Evolutionary conservation across 805 yeast species (phyloP), one percentile per base, ranked within the genome.

Genomic region (Pichia occidentalis): DNA sequence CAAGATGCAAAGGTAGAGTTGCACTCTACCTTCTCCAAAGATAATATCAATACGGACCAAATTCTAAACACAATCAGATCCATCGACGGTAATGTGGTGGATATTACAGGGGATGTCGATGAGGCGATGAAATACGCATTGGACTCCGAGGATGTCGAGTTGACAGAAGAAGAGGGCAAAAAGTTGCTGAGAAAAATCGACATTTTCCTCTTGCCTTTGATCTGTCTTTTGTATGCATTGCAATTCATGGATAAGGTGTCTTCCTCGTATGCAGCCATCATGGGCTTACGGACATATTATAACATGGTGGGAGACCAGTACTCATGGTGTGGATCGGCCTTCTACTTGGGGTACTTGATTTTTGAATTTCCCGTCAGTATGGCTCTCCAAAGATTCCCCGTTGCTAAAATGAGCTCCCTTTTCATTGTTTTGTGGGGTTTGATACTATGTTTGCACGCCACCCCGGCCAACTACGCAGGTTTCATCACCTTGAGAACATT

Each of bases 231-330:
- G 19, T 71, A 73, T 54, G 64, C 72, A 11, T 54, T 69, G 16
- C 82, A 76, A 54, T 72, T 64, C 46, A 71, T 78, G 77, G 85
- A 78, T 57, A 78, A 78, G 52, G 57, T 62, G 16, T 60, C 80
- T 4, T 67, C 64, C 33, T 61, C 73, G 17, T 69, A 67, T 39
- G 81, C 84, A 0, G 67, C 82, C 1, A 65, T 79, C 36, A 51
- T 76, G 68, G 84, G 83, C 3, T 49, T 79, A 16, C 53, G 67
- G 37, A 52, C 53, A 2, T 80, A 74, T 43, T 54, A 74, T 40
- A 49, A 65, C 18, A 71, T 79, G 77, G 34, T 45, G 20, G 73
- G 75, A 3, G 45, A 50, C 2, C 51, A 51, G 49, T 54, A 61
- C 44, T 31, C 61, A 34, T 53, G 68, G 58, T 24, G 45, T 54